Evolutionary conservation across 177 flowering plant species (phyloP).

Genomic region (Tripterygium wilfordii): DNA sequence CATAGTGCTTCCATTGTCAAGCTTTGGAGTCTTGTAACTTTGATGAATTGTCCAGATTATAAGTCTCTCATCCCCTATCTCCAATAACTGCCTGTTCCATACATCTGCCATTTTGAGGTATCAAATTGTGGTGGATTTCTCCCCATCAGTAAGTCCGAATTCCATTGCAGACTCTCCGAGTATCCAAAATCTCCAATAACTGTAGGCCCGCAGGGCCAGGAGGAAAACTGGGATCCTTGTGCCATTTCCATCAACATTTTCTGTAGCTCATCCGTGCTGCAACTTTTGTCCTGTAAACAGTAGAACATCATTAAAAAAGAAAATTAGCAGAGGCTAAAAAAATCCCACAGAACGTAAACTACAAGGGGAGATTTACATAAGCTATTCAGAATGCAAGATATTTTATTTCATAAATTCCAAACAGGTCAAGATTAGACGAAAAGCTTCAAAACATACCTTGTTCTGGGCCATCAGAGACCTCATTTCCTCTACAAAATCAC

Average conservation of each 20-base stretch:
- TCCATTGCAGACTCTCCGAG: constrained; percentile 13
- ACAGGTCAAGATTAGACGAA: not conserved
- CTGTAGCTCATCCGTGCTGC: constrained; percentile 55
- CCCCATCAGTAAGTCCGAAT: not conserved
- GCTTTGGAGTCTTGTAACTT: too few relatives aligned
- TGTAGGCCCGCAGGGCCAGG: constrained; percentile 7
- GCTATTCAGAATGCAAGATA: too few relatives aligned
- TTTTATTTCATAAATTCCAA: too few relatives aligned
- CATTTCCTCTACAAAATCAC: constrained; percentile 68
- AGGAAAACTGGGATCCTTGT: constrained; percentile 20
- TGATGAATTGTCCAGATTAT: too few relatives aligned
- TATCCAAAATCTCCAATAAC: constrained; percentile 4
- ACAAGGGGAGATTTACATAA: too few relatives aligned
- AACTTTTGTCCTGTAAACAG: constrained; percentile 32
- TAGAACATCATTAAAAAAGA: not conserved
- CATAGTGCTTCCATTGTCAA: too few relatives aligned
- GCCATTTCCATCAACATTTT: constrained; percentile 59
- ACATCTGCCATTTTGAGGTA: not conserved
- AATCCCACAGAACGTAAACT: too few relatives aligned
- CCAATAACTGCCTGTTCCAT: constrained; percentile 1
- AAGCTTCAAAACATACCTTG: constrained; percentile 30
- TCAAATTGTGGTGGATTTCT: not conserved
- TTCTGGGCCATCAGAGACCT: constrained; percentile 45
- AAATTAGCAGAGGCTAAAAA: too few relatives aligned
- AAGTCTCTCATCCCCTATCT: not conserved